Base-by-base conservation (phyloP, 768 basidiomycete genomes). In the Lactarius psammicola region DNA sequence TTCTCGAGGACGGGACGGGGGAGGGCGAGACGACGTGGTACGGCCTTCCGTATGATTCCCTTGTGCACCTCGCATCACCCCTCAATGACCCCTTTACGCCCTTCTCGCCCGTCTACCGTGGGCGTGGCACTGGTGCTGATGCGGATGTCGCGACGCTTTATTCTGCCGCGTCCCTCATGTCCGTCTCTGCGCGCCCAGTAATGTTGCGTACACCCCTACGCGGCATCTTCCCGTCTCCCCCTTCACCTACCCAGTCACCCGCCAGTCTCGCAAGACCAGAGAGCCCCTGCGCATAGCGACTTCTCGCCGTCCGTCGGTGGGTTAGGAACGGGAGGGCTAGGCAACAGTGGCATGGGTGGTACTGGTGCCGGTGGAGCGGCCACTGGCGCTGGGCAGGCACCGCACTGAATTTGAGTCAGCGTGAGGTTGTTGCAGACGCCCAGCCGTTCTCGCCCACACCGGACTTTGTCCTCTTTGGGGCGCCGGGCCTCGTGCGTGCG, bases 371-470 rank as follows among this genome's bases (percentile, higher is more conserved):
- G 69, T 26, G 73, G 71, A 51, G 75, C 71, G 55, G 76, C 77
- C 2, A 56, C 78, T 20, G 77, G 76, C 15, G n/a, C 44, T 72
- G 30, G 69, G 74, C 55, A 81, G 78, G 36, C 78, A 80, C 0
- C 83, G 82, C 9, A 78, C 80, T 1, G 80, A 81, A 9, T 88
- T 83, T 69, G 87, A 91, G 70, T 80, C 82, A 20, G n/a, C 83
- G 94, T 17, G 97, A 99, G 68, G 79, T 95, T 6, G 92, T 91
- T 0, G 82, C 84, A 0, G 92, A 94, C 58, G 97, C 95, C 56
- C 70, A 80, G 64, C 81, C 90, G 69, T 69, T 87, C 2, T 73
- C 68, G 56, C 55, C 73, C 0, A 73, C 75, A 3, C 90, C 95
- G 0, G 92, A 93, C 69, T 83, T 84, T 62, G 76, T 89, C 15